Conservation (phyloP, 768 basidiomycete species). For the Tricholoma matsutake region DNA sequence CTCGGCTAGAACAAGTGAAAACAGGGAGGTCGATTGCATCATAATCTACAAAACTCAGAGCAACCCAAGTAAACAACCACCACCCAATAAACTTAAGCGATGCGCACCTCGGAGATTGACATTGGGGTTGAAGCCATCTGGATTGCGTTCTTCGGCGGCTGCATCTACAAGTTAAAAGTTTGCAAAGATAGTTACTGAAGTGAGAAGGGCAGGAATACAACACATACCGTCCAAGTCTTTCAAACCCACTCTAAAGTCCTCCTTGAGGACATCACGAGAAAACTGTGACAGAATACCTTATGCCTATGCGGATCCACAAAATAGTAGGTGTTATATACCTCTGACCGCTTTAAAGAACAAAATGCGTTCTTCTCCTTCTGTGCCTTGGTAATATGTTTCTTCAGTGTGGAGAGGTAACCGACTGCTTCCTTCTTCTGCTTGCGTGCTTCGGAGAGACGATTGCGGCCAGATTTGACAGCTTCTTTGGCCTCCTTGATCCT, state of each 20-base stretch:
- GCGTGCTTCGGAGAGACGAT: constrained; percentile 34
- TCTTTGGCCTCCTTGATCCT: constrained; percentile 43
- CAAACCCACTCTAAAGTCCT: constrained; percentile 56
- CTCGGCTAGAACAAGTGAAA: constrained; percentile 58
- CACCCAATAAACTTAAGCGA: not conserved
- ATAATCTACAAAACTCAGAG: constrained; percentile 41
- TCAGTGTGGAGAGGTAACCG: constrained; percentile 31
- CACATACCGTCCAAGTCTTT: constrained; percentile 55
- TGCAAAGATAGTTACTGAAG: not conserved
- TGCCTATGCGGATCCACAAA: not conserved
- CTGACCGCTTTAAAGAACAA: constrained; percentile 55
- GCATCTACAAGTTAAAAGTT: constrained; percentile 35
- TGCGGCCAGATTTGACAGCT: constrained; percentile 37
- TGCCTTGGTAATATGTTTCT: constrained; percentile 41
- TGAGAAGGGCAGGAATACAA: not conserved
- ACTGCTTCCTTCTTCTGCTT: constrained; percentile 33
- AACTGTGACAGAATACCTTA: constrained; percentile 32
- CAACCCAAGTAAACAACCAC: not conserved
- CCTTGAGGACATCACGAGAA: constrained; percentile 53
- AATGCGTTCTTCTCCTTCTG: constrained; percentile 63
- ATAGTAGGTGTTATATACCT: constrained; percentile 29
- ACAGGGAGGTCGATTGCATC: constrained; percentile 58
- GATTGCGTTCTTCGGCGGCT: constrained; percentile 54
- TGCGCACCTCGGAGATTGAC: constrained; percentile 45
- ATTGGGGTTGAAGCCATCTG: constrained; percentile 52